phyloP scores from a whole-genome alignment of 192 early-diverging fungal species.

The Coemansia sp. region DNA sequence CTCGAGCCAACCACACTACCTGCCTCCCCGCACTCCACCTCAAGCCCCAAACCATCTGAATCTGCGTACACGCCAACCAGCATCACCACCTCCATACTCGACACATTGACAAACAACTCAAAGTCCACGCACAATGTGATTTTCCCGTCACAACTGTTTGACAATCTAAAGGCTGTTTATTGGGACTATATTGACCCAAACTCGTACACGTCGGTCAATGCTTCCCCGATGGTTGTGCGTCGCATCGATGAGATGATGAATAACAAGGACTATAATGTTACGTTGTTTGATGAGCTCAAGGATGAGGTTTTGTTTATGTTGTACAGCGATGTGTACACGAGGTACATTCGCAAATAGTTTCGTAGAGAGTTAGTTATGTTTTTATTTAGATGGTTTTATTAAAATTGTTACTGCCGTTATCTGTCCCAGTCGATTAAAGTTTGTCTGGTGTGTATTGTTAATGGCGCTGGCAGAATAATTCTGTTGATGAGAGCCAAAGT shows the following conservation, averaged over 20 bases:
- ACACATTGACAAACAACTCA: conserved; percentile 3
- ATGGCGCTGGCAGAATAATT: too few species aligned
- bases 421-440: too few species aligned
- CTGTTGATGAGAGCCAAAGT: too few species aligned
- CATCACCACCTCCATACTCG: conserved; percentile 16
- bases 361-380: too few species aligned
- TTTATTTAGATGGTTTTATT: too few species aligned
- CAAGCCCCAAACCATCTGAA: too few species aligned
- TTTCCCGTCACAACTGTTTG: conserved; percentile 16
- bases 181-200: conserved; percentile 28
- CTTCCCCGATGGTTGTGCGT: conserved; percentile 15
- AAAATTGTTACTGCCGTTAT: too few species aligned
- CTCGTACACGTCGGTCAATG: conserved; percentile 34
- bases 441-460: too few species aligned
- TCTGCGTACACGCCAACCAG: not conserved
- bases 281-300: conserved; percentile 38
- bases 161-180: conserved; percentile 14
- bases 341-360: conserved; percentile 24
- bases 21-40: not conserved
- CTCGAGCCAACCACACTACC: too few species aligned
- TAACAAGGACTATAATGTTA: conserved; percentile 9
- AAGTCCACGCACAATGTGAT: too few species aligned
- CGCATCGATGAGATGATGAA: conserved; percentile 17
- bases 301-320: conserved; percentile 49
- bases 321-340: conserved; percentile 43